Conservation (phyloP, 2,329 filamentous ascomycete genomes). For the Fusarium paranaense region DNA sequence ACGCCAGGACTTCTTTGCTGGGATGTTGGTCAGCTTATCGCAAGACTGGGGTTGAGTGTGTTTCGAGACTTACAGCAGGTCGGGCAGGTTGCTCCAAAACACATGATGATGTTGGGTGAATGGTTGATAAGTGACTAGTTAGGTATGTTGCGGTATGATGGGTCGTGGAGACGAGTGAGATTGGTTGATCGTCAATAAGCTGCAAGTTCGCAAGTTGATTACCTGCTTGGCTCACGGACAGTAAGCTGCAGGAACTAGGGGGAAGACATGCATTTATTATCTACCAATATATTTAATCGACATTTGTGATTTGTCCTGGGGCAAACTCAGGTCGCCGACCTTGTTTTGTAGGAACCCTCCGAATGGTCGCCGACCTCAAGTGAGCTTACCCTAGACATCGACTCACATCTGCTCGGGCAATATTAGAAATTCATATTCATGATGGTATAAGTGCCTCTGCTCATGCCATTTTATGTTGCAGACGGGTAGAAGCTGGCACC, state of each 20-base stretch:
- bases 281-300: background rate
- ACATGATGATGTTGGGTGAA: constrained; percentile 48
- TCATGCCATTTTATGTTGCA: background rate
- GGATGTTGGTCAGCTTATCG: background rate
- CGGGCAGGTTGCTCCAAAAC: constrained; percentile 54
- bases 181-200: background rate
- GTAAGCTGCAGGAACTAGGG: background rate
- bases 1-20: constrained; percentile 62
- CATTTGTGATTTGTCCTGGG: background rate
- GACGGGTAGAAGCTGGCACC: background rate
- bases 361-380: background rate
- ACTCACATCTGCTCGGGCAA: background rate
- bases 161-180: background rate
- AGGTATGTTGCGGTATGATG: too few species aligned
- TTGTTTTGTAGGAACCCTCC: background rate
- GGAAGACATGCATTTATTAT: background rate
- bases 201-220: background rate
- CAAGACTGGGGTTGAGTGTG: background rate
- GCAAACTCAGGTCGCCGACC: background rate
- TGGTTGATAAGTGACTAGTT: background rate
- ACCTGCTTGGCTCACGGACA: background rate
- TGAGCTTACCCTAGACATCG: background rate
- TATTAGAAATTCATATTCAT: background rate
- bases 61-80: constrained; percentile 53
- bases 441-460: background rate